phyloP scores from a whole-genome alignment of 1,139 yeast genomes.

The Zygoascus sp. region DNA sequence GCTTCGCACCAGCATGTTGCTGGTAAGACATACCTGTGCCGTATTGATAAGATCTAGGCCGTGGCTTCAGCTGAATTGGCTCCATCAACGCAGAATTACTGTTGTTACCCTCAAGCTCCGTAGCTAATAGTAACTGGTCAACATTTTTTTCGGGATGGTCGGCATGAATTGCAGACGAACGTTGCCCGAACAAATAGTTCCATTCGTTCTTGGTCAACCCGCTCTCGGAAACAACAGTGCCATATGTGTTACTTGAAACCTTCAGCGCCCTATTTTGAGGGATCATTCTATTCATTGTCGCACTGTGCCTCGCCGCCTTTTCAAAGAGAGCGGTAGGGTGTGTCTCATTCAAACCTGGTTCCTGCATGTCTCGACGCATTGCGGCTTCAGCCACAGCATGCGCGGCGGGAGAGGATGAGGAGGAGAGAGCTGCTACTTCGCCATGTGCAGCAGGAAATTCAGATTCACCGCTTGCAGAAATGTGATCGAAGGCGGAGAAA shows the following conservation, averaged over 20 bases:
- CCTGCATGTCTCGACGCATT: background rate
- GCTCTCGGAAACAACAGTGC: background rate
- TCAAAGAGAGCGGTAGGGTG: background rate
- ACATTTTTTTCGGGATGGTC: background rate
- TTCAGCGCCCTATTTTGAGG: background rate
- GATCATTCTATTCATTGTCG: background rate
- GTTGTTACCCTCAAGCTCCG: background rate
- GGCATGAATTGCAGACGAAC: background rate
- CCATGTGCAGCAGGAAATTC: background rate
- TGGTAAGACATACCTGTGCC: background rate
- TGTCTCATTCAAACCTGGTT: background rate
- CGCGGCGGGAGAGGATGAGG: background rate
- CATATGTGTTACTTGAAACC: background rate
- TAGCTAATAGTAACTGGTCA: background rate
- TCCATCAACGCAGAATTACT: background rate
- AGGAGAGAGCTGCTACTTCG: background rate
- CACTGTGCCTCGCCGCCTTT: background rate
- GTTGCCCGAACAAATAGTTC: background rate
- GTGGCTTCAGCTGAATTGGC: background rate
- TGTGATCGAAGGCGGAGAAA: no score
- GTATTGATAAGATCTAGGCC: slow-evolving; percentile 5
- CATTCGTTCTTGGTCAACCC: background rate
- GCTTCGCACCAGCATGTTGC: background rate
- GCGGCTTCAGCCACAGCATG: background rate
- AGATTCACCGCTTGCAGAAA: no score